A percentile compares a stretch with the other conserved stretches of the same genome.
Evolutionary conservation across 208 protist genomes (phyloP).

Genomic region (Spongospora subterranea): DNA sequence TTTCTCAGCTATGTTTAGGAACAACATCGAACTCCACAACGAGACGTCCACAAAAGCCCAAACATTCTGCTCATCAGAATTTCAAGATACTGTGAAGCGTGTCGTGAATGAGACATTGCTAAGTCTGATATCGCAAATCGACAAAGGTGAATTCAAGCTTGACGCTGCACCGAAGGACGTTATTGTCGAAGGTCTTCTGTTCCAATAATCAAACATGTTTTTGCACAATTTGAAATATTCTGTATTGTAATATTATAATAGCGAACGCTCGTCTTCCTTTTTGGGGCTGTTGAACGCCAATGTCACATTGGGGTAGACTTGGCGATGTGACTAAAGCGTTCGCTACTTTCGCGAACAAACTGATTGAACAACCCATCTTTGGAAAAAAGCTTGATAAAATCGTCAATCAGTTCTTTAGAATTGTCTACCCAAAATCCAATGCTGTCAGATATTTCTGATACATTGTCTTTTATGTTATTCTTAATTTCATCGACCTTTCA

Average conservation of each 20-base stretch:
- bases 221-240: too few relatives aligned
- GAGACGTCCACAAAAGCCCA: background rate
- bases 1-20: background rate
- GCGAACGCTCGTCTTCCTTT: background rate
- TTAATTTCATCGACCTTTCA: conserved; percentile 34
- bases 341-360: conserved; percentile 54
- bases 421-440: conserved; percentile 39
- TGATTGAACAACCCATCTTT: conserved; percentile 28
- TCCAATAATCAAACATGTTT: too few relatives aligned
- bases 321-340: conserved; percentile 32
- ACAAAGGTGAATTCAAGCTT: background rate
- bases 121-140: background rate
- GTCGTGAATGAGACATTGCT: conserved; percentile 5
- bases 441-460: background rate
- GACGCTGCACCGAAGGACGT: background rate
- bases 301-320: conserved; percentile 22
- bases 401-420: conserved; percentile 11
- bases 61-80: background rate
- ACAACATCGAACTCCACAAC: background rate
- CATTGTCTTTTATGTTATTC: conserved; percentile 56
- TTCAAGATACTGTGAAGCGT: background rate
- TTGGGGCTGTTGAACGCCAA: too few relatives aligned
- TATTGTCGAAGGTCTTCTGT: conserved; percentile 7
- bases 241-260: too few relatives aligned
- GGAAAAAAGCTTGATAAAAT: conserved; percentile 55